phyloP scores from a whole-genome alignment of 495 filamentous ascomycete species.

The Zalerion maritima region DNA sequence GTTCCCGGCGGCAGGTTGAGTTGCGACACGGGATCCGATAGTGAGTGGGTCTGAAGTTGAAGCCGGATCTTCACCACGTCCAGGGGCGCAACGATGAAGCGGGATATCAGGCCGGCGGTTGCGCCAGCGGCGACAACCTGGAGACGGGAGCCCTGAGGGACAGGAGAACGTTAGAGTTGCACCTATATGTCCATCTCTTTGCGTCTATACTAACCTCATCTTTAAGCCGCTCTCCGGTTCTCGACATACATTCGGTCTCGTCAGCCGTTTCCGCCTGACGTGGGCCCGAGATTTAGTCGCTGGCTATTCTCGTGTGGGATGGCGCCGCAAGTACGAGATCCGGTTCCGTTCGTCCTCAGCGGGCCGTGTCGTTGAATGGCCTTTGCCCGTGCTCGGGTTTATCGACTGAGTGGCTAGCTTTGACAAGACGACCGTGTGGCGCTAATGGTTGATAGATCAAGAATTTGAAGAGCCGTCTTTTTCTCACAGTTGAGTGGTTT shows the following conservation, averaged over 20 bases:
- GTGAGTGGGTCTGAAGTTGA: constrained; percentile 74
- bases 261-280: not conserved
- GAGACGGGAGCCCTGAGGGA: constrained; percentile 53
- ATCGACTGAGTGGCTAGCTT: too few species aligned
- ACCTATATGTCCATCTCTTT: too few species aligned
- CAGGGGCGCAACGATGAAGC: constrained; percentile 81
- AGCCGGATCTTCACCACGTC: constrained; percentile 96
- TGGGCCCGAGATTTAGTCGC: not conserved
- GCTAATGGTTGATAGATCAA: too few species aligned
- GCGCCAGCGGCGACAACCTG: constrained; percentile 78
- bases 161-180: constrained; percentile 1
- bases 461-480: too few species aligned
- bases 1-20: constrained; percentile 32
- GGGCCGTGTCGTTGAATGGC: too few species aligned
- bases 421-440: too few species aligned
- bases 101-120: constrained; percentile 76
- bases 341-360: too few species aligned
- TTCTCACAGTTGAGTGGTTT: too few species aligned
- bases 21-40: constrained; percentile 48
- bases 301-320: not conserved
- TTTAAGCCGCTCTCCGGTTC: constrained; percentile 60
- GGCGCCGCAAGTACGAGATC: not conserved
- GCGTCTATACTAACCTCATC: constrained; percentile 76
- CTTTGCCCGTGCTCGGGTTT: too few species aligned
- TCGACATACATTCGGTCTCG: constrained; percentile 53